phyloP scores from a whole-genome alignment of 345 rosid species.

The Syzygium aqueum region DNA sequence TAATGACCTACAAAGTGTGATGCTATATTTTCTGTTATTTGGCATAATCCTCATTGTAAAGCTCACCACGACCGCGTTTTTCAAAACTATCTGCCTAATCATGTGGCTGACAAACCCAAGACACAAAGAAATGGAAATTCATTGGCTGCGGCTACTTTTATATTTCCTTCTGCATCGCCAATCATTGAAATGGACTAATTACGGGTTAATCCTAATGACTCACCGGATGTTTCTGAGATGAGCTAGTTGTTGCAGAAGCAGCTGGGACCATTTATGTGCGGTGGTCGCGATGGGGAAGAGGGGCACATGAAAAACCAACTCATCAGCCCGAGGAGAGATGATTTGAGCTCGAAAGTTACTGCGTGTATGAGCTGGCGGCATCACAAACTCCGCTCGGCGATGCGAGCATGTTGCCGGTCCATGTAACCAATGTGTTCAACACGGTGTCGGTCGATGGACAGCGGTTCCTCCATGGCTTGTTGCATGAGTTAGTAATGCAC shows the following conservation, averaged over 20 bases:
- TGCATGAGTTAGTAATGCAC: slow-evolving; percentile 28
- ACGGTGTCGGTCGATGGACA: background rate
- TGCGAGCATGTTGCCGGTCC: background rate
- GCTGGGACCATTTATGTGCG: background rate
- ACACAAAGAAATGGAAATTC: background rate
- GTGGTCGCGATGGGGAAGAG: background rate
- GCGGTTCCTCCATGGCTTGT: background rate
- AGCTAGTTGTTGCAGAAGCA: background rate
- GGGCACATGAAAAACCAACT: background rate
- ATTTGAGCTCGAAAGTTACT: background rate
- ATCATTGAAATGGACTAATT: background rate
- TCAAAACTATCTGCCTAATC: background rate
- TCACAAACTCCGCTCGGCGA: background rate
- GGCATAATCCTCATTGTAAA: background rate
- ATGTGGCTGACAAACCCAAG: background rate
- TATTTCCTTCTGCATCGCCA: background rate
- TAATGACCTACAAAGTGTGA: background rate
- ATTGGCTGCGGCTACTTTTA: background rate
- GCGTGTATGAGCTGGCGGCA: background rate
- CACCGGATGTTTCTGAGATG: background rate
- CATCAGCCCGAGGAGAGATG: background rate
- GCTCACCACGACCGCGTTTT: background rate
- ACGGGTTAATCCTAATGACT: background rate
- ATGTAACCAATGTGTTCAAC: background rate
- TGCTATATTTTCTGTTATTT: background rate